Evolutionary conservation across 768 basidiomycete genomes (phyloP).

Genomic region (Clitopilus passeckerianus): DNA sequence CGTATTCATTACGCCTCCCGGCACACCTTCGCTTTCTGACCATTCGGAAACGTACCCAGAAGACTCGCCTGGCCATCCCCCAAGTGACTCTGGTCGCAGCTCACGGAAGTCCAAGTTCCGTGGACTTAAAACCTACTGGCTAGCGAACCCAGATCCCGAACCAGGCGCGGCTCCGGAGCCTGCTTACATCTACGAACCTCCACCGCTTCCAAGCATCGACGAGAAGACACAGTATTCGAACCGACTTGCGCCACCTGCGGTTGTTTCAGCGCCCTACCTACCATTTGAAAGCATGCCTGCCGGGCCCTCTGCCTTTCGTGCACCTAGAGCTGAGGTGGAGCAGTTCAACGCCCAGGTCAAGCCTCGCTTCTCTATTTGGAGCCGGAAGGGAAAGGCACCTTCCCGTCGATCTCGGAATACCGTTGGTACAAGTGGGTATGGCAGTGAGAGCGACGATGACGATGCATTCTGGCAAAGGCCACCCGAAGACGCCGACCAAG

Average conservation of each 20-base stretch:
- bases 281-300: not conserved
- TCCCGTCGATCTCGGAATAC: not conserved
- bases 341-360: not conserved
- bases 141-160: slow-evolving; percentile 26
- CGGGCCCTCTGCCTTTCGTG: not conserved
- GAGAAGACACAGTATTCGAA: slow-evolving; percentile 10
- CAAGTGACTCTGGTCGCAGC: slow-evolving; percentile 9
- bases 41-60: not conserved
- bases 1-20: slow-evolving; percentile 25
- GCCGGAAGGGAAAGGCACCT: not conserved
- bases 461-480: slow-evolving; percentile 26
- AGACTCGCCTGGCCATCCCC: not conserved
- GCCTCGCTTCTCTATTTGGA: not conserved
- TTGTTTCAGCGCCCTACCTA: not conserved
- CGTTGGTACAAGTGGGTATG: not conserved
- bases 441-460: slow-evolving; percentile 12
- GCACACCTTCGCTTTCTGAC: slow-evolving; percentile 14
- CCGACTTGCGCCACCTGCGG: slow-evolving; percentile 8
- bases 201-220: slow-evolving; percentile 11
- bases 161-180: slow-evolving; percentile 3
- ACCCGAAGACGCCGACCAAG: slow-evolving; percentile 14
- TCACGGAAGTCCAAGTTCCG: slow-evolving; percentile 19
- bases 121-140: not conserved
- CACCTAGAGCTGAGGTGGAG: not conserved
- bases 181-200: slow-evolving; percentile 14